A percentile compares a stretch with the other conserved stretches of the same genome.
Evolutionary conservation across 2,329 filamentous ascomycete genomes (phyloP).

Genomic region (Paraconiothyrium sp.): DNA sequence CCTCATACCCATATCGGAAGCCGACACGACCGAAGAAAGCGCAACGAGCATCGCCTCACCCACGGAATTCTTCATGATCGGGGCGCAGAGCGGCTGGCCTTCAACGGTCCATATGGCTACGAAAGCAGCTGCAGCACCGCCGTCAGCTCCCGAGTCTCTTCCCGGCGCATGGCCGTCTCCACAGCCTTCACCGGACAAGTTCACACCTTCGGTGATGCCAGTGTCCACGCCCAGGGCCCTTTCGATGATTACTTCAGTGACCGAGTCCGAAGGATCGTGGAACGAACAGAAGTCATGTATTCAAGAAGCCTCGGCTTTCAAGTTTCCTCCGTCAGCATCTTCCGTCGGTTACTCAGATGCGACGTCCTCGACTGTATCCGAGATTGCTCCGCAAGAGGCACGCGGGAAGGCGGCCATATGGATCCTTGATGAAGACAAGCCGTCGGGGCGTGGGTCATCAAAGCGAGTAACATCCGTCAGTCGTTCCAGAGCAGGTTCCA

Average conservation of each 20-base stretch:
- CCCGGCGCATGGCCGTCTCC: slow-evolving; percentile 26
- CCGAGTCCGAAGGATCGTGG: slow-evolving; percentile 13
- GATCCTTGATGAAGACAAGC: neutral
- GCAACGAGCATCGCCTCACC: slow-evolving; percentile 21
- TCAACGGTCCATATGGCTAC: slow-evolving; percentile 11
- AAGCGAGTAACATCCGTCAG: neutral
- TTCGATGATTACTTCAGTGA: slow-evolving; percentile 3
- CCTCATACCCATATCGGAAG: slow-evolving; percentile 25
- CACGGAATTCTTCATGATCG: slow-evolving; percentile 35
- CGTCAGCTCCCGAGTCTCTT: slow-evolving; percentile 17
- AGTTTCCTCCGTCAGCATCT: neutral
- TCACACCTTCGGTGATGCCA: neutral
- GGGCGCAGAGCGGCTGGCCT: slow-evolving; percentile 27
- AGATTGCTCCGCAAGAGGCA: neutral
- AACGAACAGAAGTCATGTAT: neutral
- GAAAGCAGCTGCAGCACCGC: slow-evolving; percentile 3
- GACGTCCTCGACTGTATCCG: neutral
- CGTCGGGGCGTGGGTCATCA: neutral
- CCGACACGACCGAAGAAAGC: slow-evolving; percentile 20
- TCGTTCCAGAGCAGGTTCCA: neutral
- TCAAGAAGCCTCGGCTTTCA: neutral
- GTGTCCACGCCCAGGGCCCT: slow-evolving; percentile 1
- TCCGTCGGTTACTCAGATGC: slow-evolving; percentile 8
- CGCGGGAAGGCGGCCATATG: neutral
- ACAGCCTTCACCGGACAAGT: slow-evolving; percentile 15